phyloP scores from a whole-genome alignment of 441 rosid genomes.

The Biscutella laevigata region DNA sequence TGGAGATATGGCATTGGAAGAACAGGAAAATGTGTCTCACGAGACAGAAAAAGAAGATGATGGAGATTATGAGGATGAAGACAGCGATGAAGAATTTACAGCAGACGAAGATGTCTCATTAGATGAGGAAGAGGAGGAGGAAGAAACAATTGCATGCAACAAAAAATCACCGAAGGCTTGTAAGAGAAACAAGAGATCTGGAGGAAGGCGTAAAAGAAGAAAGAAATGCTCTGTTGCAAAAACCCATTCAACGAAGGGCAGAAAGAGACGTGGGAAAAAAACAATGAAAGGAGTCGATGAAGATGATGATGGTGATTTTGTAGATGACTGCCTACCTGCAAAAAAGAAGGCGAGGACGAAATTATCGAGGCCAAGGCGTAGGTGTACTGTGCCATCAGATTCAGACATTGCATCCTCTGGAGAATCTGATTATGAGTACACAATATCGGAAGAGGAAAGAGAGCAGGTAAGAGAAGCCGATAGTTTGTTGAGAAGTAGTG shows the following conservation, averaged over 20 bases:
- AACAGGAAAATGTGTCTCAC: constrained; percentile 40
- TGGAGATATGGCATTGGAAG: constrained; percentile 37
- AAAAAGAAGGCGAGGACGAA: constrained; percentile 38
- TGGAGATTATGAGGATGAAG: constrained; percentile 37
- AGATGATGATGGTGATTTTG: constrained; percentile 45
- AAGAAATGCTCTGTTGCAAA: constrained; percentile 37
- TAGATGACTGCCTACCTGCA: constrained; percentile 29
- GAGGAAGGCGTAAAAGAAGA: constrained; percentile 32
- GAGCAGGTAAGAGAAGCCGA: constrained; percentile 77
- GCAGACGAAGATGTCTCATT: constrained; percentile 56
- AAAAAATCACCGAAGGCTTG: constrained; percentile 32
- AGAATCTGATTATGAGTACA: constrained; percentile 65
- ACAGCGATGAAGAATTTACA: constrained; percentile 61
- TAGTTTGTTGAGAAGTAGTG: constrained; percentile 34
- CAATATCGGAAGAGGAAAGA: constrained; percentile 94
- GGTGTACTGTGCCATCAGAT: constrained; percentile 45
- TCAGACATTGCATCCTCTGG: constrained; percentile 59
- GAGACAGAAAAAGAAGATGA: constrained; percentile 46
- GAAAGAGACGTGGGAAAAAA: constrained; percentile 33
- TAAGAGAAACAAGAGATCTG: constrained; percentile 29
- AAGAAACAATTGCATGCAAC: constrained; percentile 35
- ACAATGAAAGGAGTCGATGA: constrained; percentile 40
- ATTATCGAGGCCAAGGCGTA: constrained; percentile 36
- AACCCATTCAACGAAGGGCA: constrained; percentile 36
- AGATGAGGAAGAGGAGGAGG: constrained; percentile 83